Percentiles rank a stretch among this genome's conserved stretches.
phyloP scores from a whole-genome alignment of 176 grass and related monocot genomes.

The Musa schizocarpa region DNA sequence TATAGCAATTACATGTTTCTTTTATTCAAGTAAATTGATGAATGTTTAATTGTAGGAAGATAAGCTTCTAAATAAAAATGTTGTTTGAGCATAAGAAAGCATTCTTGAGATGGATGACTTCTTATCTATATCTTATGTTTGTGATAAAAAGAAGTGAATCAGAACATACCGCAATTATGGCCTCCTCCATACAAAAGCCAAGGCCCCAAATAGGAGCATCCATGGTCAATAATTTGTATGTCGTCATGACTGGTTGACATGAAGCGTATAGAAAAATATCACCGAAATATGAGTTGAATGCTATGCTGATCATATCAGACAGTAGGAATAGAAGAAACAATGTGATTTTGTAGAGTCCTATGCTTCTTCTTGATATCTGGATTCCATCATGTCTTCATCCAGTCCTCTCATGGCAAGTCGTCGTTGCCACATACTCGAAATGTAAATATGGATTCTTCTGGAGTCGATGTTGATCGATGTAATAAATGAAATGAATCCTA shows the following conservation, averaged over 20 bases:
- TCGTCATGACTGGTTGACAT: conserved; percentile 59
- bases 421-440: not conserved
- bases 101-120: not conserved
- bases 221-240: conserved; percentile 72
- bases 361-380: too few species aligned
- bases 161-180: conserved; percentile 44
- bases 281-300: too few species aligned
- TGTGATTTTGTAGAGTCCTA: too few species aligned
- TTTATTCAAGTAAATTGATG: too few species aligned
- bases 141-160: not conserved
- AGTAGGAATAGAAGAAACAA: not conserved
- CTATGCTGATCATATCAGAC: not conserved
- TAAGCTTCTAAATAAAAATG: too few species aligned
- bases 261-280: conserved; percentile 30
- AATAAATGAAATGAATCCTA: too few species aligned
- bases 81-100: too few species aligned
- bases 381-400: too few species aligned
- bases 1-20: too few species aligned
- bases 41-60: too few species aligned
- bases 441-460: not conserved
- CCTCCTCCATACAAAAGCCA: conserved; percentile 57
- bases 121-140: not conserved
- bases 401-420: not conserved
- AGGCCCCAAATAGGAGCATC: conserved; percentile 84
- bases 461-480: too few species aligned